Conservation (phyloP, 2,329 filamentous ascomycete genomes). For the Hypocrella siamensis region DNA sequence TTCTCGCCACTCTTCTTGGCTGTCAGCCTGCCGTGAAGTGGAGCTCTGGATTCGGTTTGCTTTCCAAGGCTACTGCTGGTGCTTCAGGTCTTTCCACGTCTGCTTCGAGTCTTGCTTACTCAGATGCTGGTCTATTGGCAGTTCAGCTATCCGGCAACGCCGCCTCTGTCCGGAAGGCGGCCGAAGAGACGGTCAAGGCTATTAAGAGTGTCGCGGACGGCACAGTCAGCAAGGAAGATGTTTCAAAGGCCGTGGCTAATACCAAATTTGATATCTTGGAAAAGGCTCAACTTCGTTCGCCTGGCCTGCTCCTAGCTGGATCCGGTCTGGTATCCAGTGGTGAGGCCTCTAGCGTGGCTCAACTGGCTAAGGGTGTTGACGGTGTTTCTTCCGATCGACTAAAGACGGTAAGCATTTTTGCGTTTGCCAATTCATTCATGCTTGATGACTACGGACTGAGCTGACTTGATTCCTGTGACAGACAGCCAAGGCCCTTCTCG, state of each 20-base stretch:
- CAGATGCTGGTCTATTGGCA: conserved; percentile 80
- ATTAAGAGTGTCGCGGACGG: conserved; percentile 70
- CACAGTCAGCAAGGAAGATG: conserved; percentile 63
- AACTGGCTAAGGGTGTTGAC: conserved; percentile 64
- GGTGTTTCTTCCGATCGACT: conserved; percentile 71
- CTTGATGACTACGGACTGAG: conserved; percentile 4
- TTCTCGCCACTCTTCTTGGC: conserved; percentile 78
- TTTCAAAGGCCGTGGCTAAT: conserved; percentile 80
- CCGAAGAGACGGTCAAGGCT: conserved; percentile 62
- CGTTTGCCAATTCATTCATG: not conserved
- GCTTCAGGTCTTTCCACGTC: conserved; percentile 51
- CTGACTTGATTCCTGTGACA: conserved; percentile 20
- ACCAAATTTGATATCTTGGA: conserved; percentile 90
- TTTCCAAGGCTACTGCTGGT: conserved; percentile 61
- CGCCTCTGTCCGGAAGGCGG: conserved; percentile 54
- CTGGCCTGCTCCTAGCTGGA: conserved; percentile 70
- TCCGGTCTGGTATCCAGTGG: conserved; percentile 67
- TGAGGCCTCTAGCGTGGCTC: conserved; percentile 71
- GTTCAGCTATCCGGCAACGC: conserved; percentile 68
- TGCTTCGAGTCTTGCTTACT: conserved; percentile 74
- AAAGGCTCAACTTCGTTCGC: conserved; percentile 59
- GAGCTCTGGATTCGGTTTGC: conserved; percentile 80
- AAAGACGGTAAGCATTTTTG: conserved; percentile 52
- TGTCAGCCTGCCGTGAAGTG: conserved; percentile 90
- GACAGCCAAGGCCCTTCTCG: conserved; percentile 77